Evolutionary conservation across 345 rosid genomes (phyloP).

Genomic region (Pugionium cornutum): DNA sequence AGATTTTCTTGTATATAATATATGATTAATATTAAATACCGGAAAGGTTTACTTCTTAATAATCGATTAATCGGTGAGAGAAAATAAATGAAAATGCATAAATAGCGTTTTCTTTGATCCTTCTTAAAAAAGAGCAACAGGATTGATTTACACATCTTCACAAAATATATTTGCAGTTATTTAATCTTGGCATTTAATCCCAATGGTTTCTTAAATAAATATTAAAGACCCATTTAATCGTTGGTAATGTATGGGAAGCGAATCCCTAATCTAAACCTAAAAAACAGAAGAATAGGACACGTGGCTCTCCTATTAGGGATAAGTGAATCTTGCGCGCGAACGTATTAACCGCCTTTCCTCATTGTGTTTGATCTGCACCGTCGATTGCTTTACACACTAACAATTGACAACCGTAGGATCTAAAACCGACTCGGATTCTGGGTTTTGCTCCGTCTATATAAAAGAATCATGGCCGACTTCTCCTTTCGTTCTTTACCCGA

Average conservation of each 20-base stretch:
- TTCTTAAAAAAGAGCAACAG: too few species aligned
- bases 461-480: neutral
- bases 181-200: neutral
- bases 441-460: conserved; percentile 9
- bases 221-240: too few species aligned
- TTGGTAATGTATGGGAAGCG: too few species aligned
- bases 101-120: conserved; percentile 2
- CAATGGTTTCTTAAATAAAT: neutral
- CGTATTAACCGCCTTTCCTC: conserved; percentile 1
- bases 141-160: too few species aligned
- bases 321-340: conserved; percentile 1
- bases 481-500: neutral
- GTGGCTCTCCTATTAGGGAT: neutral
- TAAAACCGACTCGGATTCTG: conserved; percentile 2
- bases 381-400: neutral
- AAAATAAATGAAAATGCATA: conserved; percentile 13
- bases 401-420: conserved; percentile 24
- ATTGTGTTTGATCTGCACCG: neutral
- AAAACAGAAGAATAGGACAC: neutral
- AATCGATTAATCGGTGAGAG: too few species aligned
- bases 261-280: too few species aligned
- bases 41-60: neutral
- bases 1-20: conserved; percentile 20
- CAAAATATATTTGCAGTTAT: neutral
- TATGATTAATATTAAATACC: neutral